A percentile compares a stretch with the other conserved stretches of the same genome.
These are phyloP conservation scores for Xylariaceae sp. DNA, from an alignment of 2,329 filamentous ascomycete species.

Conservation along the genomic window DNA sequence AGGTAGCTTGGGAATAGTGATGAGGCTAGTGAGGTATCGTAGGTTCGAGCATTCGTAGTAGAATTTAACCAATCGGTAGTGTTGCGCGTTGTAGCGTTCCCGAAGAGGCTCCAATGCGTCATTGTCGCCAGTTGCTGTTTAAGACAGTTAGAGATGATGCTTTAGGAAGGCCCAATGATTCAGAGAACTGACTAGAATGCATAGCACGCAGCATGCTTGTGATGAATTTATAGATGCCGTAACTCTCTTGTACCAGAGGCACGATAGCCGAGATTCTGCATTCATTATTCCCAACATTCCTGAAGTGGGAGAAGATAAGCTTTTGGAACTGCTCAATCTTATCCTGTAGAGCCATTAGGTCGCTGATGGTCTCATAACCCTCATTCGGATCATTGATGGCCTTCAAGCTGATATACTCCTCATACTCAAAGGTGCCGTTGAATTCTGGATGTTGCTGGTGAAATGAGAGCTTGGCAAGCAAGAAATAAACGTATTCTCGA, in stretches of 20 bases:
- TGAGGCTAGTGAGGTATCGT: constrained; percentile 92
- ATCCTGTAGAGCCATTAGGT: constrained; percentile 95
- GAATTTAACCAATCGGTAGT: constrained; percentile 95
- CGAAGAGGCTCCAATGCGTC: constrained; percentile 89
- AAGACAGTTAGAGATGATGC: constrained; percentile 29
- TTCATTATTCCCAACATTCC: constrained; percentile 90
- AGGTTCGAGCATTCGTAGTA: constrained; percentile 99
- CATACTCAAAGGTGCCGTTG: constrained; percentile 98
- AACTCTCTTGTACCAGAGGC: constrained; percentile 94
- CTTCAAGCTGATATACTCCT: constrained; percentile 98
- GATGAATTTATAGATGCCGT: constrained; percentile 99
- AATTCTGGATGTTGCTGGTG: constrained; percentile 97
- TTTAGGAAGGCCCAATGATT: background rate
- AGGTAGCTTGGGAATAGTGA: constrained; percentile 93
- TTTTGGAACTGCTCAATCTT: constrained; percentile 99
- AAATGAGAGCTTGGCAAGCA: constrained; percentile 94
- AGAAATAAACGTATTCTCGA: constrained; percentile 94
- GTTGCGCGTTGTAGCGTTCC: constrained; percentile 89
- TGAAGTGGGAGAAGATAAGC: constrained; percentile 96
- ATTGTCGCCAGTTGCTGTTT: constrained; percentile 82
- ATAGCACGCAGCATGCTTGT: constrained; percentile 99
- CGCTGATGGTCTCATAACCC: constrained; percentile 94
- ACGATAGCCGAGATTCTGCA: constrained; percentile 94
- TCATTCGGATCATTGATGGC: constrained; percentile 99
- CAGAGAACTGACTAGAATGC: constrained; percentile 78